Conservation (phyloP, 345 rosid genomes). For the Eucalyptus viminalis region DNA sequence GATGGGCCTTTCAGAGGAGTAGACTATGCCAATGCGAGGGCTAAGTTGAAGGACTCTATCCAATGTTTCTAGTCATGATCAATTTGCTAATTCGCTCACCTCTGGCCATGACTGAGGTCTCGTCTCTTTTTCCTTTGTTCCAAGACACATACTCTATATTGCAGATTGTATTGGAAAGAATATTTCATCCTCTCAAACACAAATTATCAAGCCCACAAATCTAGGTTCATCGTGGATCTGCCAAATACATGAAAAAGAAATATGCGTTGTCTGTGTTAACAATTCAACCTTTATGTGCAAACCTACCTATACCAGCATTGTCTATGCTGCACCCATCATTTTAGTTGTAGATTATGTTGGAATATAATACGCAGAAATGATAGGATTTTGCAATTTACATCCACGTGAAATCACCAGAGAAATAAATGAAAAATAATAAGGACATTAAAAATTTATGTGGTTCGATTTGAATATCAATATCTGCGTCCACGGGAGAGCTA, state of each 20-base stretch:
- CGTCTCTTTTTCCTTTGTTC: neutral
- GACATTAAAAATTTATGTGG: too few species aligned
- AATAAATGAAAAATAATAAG: too few species aligned
- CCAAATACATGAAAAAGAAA: neutral
- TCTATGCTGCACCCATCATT: neutral
- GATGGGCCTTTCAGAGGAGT: neutral
- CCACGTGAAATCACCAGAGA: rapidly evolving
- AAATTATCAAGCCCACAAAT: neutral
- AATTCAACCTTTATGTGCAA: neutral
- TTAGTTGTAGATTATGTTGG: neutral
- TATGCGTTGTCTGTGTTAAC: neutral
- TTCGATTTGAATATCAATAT: too few species aligned
- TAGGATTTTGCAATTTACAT: too few species aligned
- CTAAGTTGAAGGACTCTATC: too few species aligned
- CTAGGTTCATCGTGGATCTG: neutral
- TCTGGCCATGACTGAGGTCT: neutral
- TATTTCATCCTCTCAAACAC: neutral
- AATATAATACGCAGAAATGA: rapidly evolving
- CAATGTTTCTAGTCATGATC: neutral
- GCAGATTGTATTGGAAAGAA: neutral
- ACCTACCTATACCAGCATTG: neutral
- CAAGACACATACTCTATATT: neutral
- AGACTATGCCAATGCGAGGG: too few species aligned
- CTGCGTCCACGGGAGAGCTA: rapidly evolving
- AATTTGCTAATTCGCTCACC: neutral